Evolutionary conservation across 1,284 basidiomycete genomes (phyloP).

Genomic region (Papiliotrema terrestris): DNA sequence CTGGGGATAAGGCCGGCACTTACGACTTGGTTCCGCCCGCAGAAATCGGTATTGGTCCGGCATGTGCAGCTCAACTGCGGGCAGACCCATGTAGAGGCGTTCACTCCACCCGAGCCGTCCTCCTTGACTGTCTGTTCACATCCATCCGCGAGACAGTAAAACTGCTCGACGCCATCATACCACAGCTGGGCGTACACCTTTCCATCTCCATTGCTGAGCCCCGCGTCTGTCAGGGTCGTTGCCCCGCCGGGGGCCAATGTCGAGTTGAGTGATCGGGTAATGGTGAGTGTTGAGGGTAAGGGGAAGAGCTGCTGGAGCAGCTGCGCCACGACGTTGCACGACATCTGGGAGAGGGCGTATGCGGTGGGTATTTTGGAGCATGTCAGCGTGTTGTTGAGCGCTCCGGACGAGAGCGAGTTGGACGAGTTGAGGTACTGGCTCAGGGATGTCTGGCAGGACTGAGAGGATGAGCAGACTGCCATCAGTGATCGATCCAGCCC

Average conservation of each 20-base stretch:
- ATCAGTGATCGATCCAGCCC: not conserved
- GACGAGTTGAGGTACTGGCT: constrained; percentile 51
- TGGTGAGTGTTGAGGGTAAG: constrained; percentile 62
- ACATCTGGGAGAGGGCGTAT: constrained; percentile 33
- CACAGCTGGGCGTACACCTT: constrained; percentile 70
- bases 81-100: constrained; percentile 61
- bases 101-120: constrained; percentile 17
- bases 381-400: constrained; percentile 24
- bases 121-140: constrained; percentile 60
- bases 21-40: constrained; percentile 54
- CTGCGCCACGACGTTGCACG: constrained; percentile 59
- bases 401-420: constrained; percentile 11
- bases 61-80: constrained; percentile 70
- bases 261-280: constrained; percentile 68
- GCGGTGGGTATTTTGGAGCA: constrained; percentile 30
- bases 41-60: constrained; percentile 65
- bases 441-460: constrained; percentile 21
- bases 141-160: constrained; percentile 67
- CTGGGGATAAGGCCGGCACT: not conserved
- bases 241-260: constrained; percentile 59
- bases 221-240: constrained; percentile 9
- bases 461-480: constrained; percentile 29
- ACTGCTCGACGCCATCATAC: constrained; percentile 74
- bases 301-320: constrained; percentile 73
- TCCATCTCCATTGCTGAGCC: constrained; percentile 54